A percentile compares a stretch with the other conserved stretches of the same genome.
Conservation (phyloP, 2,329 filamentous ascomycete genomes). For the Fusarium fujikuroi region DNA sequence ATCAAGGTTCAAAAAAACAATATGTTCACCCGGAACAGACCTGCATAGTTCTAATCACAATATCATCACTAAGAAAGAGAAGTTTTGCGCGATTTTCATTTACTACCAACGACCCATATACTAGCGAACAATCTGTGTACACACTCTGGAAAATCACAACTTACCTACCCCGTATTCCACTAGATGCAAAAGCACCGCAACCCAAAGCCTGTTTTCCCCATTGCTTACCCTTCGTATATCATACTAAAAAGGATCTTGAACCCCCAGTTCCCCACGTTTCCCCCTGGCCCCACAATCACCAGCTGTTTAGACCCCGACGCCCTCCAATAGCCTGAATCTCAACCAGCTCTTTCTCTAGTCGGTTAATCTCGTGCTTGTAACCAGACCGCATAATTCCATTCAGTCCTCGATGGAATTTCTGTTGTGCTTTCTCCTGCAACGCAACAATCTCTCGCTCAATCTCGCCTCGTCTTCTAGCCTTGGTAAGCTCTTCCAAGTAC, state of each 20-base stretch:
- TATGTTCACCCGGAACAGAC: fast-evolving
- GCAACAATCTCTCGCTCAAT: fast-evolving
- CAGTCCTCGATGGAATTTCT: fast-evolving
- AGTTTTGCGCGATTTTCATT: not conserved
- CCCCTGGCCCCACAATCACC: not conserved
- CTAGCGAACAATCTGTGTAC: fast-evolving
- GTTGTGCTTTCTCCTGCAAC: not conserved
- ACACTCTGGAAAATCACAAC: fast-evolving
- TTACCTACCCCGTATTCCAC: fast-evolving
- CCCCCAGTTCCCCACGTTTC: not conserved
- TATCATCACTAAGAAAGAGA: fast-evolving
- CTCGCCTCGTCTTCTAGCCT: not conserved
- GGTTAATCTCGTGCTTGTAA: fast-evolving
- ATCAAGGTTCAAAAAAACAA: fast-evolving
- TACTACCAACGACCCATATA: not conserved
- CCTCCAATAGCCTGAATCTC: not conserved
- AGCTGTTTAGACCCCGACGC: not conserved
- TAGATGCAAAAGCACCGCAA: fast-evolving
- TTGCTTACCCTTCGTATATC: fast-evolving
- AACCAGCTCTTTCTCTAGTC: not conserved
- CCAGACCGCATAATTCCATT: fast-evolving
- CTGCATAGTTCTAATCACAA: not conserved
- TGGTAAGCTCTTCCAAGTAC: not conserved
- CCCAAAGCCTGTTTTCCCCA: fast-evolving
- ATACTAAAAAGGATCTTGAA: not conserved